These are phyloP conservation scores for Viola odorata DNA, from an alignment of 345 rosid genomes.

Conservation along the genomic window DNA sequence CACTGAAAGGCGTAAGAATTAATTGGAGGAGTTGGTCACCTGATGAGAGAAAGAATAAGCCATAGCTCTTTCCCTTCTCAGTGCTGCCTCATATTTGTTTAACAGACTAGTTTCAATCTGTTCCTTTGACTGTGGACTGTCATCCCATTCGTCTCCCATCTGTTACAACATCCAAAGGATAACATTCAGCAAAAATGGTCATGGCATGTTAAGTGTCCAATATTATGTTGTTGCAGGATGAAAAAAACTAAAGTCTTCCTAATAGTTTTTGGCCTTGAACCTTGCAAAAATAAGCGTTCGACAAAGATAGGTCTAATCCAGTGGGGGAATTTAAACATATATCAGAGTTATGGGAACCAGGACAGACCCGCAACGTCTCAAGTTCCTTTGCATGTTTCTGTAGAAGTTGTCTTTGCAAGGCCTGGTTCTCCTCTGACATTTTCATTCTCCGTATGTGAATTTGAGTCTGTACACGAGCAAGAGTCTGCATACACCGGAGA, in stretches of 20 bases:
- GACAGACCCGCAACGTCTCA: conserved; percentile 55
- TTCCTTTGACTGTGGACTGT: conserved; percentile 84
- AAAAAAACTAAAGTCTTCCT: neutral
- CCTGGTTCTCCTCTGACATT: conserved; percentile 89
- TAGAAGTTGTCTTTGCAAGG: conserved; percentile 79
- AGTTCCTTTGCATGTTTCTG: conserved; percentile 89
- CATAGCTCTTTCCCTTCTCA: conserved; percentile 90
- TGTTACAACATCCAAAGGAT: conserved; percentile 27
- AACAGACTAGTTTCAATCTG: conserved; percentile 76
- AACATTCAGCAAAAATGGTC: conserved; percentile 4
- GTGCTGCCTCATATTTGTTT: conserved; percentile 79
- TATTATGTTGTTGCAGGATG: no score
- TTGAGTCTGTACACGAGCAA: conserved; percentile 81
- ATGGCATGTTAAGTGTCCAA: neutral
- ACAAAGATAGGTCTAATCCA: neutral
- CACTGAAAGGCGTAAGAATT: neutral
- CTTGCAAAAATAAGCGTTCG: neutral
- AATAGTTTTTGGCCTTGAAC: neutral
- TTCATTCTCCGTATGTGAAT: conserved; percentile 70
- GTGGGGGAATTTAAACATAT: neutral
- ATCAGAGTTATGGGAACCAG: neutral
- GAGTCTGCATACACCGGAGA: conserved; percentile 81
- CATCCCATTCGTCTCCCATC: conserved; percentile 94
- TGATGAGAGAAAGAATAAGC: conserved; percentile 92
- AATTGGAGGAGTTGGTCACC: conserved; percentile 36